A percentile compares a stretch with the other conserved stretches of the same genome.
Conservation (phyloP, 164 flowering plant genomes). For the Annona cherimola region DNA sequence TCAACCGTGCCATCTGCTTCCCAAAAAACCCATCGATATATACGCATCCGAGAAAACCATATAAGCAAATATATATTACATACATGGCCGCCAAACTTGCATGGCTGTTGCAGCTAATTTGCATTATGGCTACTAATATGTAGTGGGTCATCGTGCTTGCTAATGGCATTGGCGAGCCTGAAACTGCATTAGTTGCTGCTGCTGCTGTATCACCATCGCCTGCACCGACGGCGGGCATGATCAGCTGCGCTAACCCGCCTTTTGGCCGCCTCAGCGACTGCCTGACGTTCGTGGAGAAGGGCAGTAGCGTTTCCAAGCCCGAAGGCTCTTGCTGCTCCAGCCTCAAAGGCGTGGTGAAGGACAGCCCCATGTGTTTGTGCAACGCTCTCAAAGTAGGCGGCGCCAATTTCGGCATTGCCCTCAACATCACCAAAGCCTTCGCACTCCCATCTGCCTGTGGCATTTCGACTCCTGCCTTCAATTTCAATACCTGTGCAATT, state of each 20-base stretch:
- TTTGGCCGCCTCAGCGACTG: conserved; percentile 40
- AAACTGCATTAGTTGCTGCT: too few relatives aligned
- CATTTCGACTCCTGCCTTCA: conserved; percentile 34
- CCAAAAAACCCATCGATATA: too few relatives aligned
- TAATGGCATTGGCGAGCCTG: too few relatives aligned
- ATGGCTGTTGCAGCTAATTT: too few relatives aligned
- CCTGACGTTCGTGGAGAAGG: conserved; percentile 34
- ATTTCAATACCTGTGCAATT: conserved; percentile 16
- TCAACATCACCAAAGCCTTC: conserved; percentile 43
- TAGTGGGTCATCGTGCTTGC: too few relatives aligned
- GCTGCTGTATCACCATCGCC: conserved; percentile 14
- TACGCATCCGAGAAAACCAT: too few relatives aligned
- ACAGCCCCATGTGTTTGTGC: conserved; percentile 39
- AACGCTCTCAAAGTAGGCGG: conserved; percentile 36
- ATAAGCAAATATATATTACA: too few relatives aligned
- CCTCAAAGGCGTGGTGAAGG: conserved; percentile 39
- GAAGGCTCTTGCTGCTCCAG: conserved; percentile 43
- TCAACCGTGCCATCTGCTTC: too few relatives aligned
- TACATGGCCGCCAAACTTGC: too few relatives aligned
- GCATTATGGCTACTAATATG: too few relatives aligned
- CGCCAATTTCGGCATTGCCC: conserved; percentile 34
- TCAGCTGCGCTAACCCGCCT: conserved; percentile 25
- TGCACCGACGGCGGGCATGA: conserved; percentile 33
- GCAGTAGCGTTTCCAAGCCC: conserved; percentile 37
- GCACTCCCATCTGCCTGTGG: conserved; percentile 46